Percentiles rank a stretch among this genome's conserved stretches.
Evolutionary conservation across 495 filamentous ascomycete species (phyloP).

Genomic region (Paragyromitra xinjiangensis): DNA sequence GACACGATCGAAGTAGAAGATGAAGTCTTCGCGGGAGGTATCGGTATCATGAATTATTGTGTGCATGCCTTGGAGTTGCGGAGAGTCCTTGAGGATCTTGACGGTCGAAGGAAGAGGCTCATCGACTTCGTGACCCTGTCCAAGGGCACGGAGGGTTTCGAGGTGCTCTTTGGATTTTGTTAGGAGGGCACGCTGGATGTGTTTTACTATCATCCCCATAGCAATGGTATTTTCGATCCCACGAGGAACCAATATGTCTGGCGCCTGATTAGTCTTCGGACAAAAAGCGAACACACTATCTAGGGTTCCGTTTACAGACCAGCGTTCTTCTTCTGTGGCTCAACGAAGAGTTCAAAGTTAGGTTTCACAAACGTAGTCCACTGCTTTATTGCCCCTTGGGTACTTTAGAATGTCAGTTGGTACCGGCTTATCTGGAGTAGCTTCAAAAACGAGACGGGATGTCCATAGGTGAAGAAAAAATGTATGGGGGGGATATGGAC

Average conservation of each 20-base stretch:
- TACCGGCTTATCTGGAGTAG: background rate
- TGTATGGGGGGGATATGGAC: background rate
- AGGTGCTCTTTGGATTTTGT: conserved; percentile 88
- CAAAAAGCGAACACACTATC: conserved; percentile 14
- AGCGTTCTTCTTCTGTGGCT: conserved; percentile 85
- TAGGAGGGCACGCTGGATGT: conserved; percentile 81
- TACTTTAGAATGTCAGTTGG: conserved; percentile 53
- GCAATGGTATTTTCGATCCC: conserved; percentile 93
- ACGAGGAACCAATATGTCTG: conserved; percentile 92
- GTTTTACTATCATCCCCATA: conserved; percentile 91
- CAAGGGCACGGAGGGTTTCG: conserved; percentile 75
- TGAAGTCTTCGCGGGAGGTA: conserved; percentile 85
- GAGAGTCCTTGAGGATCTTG: conserved; percentile 73
- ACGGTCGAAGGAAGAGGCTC: conserved; percentile 78
- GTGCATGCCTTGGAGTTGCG: conserved; percentile 85
- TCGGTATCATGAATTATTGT: conserved; percentile 86
- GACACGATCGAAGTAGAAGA: conserved; percentile 94
- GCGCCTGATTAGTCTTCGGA: conserved; percentile 10
- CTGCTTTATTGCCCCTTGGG: conserved; percentile 96
- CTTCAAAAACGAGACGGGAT: background rate
- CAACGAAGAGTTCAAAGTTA: conserved; percentile 87
- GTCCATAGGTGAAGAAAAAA: background rate
- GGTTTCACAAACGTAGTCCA: conserved; percentile 97
- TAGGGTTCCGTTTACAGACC: conserved; percentile 60
- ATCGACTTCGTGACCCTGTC: conserved; percentile 69